A percentile compares a stretch with the other conserved stretches of the same genome.
phyloP scores from a whole-genome alignment of 108 stramenopile species.

The Mediolabrus comicus region DNA sequence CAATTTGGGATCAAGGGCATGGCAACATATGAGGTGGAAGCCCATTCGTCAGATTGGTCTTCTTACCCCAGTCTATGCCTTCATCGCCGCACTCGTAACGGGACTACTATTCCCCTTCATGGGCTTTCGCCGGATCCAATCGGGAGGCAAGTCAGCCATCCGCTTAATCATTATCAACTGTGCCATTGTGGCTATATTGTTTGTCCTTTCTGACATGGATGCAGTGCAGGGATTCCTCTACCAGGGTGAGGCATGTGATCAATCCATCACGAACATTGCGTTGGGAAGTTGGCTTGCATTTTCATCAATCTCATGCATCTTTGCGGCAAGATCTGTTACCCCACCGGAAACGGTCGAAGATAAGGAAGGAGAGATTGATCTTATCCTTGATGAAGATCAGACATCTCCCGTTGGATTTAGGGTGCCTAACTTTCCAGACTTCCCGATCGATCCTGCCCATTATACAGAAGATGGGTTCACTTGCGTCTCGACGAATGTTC shows the following conservation, averaged over 20 bases:
- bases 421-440: slow-evolving; percentile 71
- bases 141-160: slow-evolving; percentile 69
- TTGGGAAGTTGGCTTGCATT: slow-evolving; percentile 65
- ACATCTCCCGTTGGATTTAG: slow-evolving; percentile 55
- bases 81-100: slow-evolving; percentile 42
- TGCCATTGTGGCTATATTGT: slow-evolving; percentile 51
- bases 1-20: slow-evolving; percentile 71
- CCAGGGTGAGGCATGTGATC: slow-evolving; percentile 58
- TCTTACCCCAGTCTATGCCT: slow-evolving; percentile 45
- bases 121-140: slow-evolving; percentile 52
- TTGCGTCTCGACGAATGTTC: slow-evolving; percentile 18
- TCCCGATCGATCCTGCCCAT: slow-evolving; percentile 49
- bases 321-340: slow-evolving; percentile 36
- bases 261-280: slow-evolving; percentile 53
- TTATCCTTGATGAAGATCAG: slow-evolving; percentile 57
- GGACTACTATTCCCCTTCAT: slow-evolving; percentile 67
- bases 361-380: slow-evolving; percentile 54
- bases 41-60: slow-evolving; percentile 36
- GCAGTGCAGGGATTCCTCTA: slow-evolving; percentile 55
- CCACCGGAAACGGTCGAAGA: slow-evolving; percentile 34
- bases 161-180: slow-evolving; percentile 50
- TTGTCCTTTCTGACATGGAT: slow-evolving; percentile 62
- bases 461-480: slow-evolving; percentile 32
- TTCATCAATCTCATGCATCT: slow-evolving; percentile 50
- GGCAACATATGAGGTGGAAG: slow-evolving; percentile 64